Base-by-base conservation (phyloP, 495 filamentous ascomycete genomes). In the Lindgomyces ingoldianus region DNA sequence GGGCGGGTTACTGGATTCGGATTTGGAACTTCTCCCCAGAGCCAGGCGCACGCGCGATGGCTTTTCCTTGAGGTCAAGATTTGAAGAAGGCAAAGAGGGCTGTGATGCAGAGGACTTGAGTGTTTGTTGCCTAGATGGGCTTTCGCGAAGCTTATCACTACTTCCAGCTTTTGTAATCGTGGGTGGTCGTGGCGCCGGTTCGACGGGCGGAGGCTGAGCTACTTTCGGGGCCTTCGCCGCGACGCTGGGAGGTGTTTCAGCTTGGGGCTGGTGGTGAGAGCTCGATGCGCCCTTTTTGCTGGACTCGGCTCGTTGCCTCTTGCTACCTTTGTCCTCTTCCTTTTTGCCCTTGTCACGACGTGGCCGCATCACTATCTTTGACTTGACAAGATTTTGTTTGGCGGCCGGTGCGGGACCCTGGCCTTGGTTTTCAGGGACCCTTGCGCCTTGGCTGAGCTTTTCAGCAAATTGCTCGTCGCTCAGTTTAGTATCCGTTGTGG, bases 401-500 rank as follows among this genome's bases (percentile, higher is more conserved):
- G 45, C 61, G 33, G 33, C 33, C 33, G 57, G n/a, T 10, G 52
- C 30, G 9, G 57, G 27, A 51, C 51, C 33, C 10, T 45, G 16
- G 39, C 26, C 24, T 8, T 49, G 25, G 18, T 47, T 42, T 29
- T 24, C 22, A 19, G 47, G 50, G 18, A 46, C 24, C 54, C 26
- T 59, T 18, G 63, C 59, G 36, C 68, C 68, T 25, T 52, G 54
- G 21, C 24, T 50, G 0, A 70, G 53, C 42, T 41, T 51, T 19
- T 70, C 62, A 0, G 45, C 55, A 60, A 70, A 70, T 33, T 70
- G 58, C 10, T 70, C 63, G 52, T 67, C 63, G 50, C 63, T 70
- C 10, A 67, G 59, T 30, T 41, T 69, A 4, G 60, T 60, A 46
- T 69, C 66, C n/a, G 47, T 60, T 2, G 60, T 61, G 12, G 55